Conservation (phyloP, 768 basidiomycete species). For the Agrocybe praecox region DNA sequence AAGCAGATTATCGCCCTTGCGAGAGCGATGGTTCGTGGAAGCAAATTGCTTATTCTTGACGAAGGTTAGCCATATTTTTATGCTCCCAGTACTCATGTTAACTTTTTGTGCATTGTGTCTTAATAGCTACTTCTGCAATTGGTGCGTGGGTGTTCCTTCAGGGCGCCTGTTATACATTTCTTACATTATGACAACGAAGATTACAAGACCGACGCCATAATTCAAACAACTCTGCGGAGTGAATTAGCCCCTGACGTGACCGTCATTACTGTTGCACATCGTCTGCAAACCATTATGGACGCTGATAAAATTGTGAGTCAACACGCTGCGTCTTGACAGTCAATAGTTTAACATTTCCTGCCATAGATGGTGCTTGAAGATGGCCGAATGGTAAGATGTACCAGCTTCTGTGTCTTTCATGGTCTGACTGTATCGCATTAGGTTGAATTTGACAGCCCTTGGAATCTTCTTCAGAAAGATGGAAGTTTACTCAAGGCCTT, state of each 20-base stretch:
- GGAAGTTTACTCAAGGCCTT: constrained; percentile 12
- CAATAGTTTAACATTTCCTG: too few species aligned
- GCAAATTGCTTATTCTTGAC: constrained; percentile 62
- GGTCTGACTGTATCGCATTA: not conserved
- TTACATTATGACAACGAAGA: constrained; percentile 28
- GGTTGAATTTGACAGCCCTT: constrained; percentile 21
- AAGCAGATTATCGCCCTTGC: constrained; percentile 71
- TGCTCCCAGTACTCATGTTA: too few species aligned
- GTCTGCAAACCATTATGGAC: constrained; percentile 13
- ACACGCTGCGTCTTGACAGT: too few species aligned
- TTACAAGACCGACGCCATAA: constrained; percentile 65
- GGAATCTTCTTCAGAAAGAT: constrained; percentile 7
- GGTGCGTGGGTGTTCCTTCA: constrained; percentile 53
- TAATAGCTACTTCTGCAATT: constrained; percentile 44
- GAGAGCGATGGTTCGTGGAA: constrained; percentile 59
- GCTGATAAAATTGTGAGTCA: constrained; percentile 38
- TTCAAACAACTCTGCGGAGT: constrained; percentile 67
- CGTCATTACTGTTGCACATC: constrained; percentile 11
- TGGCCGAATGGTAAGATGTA: constrained; percentile 48
- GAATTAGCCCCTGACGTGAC: constrained; percentile 57
- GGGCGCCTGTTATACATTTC: constrained; percentile 37
- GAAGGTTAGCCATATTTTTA: constrained; percentile 43
- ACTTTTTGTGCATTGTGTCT: too few species aligned
- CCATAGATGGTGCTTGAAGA: constrained; percentile 51
- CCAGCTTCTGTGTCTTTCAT: constrained; percentile 22